A percentile compares a stretch with the other conserved stretches of the same genome.
phyloP scores from a whole-genome alignment of 441 rosid genomes.

The Mallotus repandus region DNA sequence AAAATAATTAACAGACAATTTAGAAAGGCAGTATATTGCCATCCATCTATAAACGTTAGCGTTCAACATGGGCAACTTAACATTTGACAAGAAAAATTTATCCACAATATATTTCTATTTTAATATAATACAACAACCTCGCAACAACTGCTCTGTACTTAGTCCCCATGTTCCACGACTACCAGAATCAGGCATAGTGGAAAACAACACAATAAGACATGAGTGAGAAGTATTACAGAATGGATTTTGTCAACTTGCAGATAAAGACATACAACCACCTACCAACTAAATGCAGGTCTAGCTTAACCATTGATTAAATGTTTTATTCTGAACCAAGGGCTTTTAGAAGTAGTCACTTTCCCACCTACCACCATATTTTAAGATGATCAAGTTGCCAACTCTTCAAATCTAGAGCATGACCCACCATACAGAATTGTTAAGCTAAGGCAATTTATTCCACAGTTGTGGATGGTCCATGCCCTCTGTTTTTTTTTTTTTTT shows the following conservation, averaged over 20 bases:
- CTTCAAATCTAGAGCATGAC: not conserved
- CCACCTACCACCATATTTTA: slow-evolving; percentile 22
- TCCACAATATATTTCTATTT: not conserved
- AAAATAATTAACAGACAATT: not conserved
- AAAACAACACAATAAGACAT: not conserved
- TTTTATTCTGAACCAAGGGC: not conserved
- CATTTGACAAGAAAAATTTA: not conserved
- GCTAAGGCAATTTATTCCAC: not conserved
- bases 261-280: slow-evolving; percentile 25
- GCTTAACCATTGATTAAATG: not conserved
- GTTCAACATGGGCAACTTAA: no score
- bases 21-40: not conserved
- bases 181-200: slow-evolving; percentile 1
- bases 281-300: slow-evolving; percentile 22
- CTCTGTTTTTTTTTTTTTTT: no score
- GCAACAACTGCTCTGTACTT: not conserved
- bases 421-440: not conserved
- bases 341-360: slow-evolving; percentile 9
- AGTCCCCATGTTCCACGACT: not conserved
- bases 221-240: not conserved
- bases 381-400: not conserved
- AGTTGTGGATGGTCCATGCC: not conserved
- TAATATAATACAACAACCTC: not conserved
- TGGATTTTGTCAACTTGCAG: slow-evolving; percentile 8
- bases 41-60: no score